These are phyloP conservation scores for Lobosporangium transversale DNA, from an alignment of 192 early-diverging fungal species.

Conservation along the genomic window DNA sequence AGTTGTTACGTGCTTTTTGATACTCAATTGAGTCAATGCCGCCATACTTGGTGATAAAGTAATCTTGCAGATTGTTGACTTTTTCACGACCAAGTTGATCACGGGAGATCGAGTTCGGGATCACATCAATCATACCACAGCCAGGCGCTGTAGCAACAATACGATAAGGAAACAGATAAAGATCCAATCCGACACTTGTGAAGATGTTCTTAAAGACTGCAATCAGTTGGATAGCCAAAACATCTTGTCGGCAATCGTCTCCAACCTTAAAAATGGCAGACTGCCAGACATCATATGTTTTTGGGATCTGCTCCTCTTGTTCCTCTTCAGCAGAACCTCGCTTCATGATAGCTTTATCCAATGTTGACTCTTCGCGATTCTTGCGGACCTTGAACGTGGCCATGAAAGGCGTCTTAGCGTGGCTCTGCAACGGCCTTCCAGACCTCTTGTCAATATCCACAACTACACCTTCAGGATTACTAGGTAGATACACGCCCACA, in stretches of 20 bases:
- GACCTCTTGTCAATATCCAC: constrained; percentile 95
- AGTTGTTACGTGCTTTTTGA: constrained; percentile 84
- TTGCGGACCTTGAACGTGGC: constrained; percentile 92
- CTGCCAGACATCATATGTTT: constrained; percentile 71
- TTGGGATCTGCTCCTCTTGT: constrained; percentile 31
- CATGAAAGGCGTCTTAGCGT: constrained; percentile 99
- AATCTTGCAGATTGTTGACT: constrained; percentile 94
- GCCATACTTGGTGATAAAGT: constrained; percentile 92
- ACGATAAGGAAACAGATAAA: constrained; percentile 97
- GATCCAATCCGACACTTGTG: constrained; percentile 85
- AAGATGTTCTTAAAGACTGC: constrained; percentile 98
- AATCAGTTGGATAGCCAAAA: constrained; percentile 96
- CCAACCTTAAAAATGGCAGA: constrained; percentile 99
- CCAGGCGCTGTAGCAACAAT: constrained; percentile 97
- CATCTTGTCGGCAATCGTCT: constrained; percentile 99
- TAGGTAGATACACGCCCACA: constrained; percentile 95
- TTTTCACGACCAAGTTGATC: constrained; percentile 99
- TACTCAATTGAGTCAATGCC: constrained; percentile 86
- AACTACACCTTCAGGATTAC: constrained; percentile 94
- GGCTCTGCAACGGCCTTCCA: constrained; percentile 93
- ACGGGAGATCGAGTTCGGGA: constrained; percentile 95
- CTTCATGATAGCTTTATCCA: constrained; percentile 56
- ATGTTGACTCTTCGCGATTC: constrained; percentile 63
- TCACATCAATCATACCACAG: constrained; percentile 98
- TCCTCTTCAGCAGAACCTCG: constrained; percentile 29